Base-by-base conservation (phyloP, 768 basidiomycete species). In the Boletus speciosus region DNA sequence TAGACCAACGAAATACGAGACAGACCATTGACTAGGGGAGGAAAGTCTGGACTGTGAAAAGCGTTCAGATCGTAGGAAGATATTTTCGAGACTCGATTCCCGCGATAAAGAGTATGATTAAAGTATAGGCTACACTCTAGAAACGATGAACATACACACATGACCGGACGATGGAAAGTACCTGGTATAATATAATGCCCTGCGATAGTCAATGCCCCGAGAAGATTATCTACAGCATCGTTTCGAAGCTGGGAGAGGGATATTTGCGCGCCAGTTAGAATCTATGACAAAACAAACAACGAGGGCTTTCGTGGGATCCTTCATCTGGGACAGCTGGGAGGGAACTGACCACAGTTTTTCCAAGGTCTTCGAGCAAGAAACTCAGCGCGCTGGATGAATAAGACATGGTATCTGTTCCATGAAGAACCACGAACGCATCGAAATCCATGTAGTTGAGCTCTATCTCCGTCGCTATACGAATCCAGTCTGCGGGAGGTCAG, bases 141-240 rank as follows among this genome's bases (percentile, higher is more conserved):
- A 34, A 36, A 49, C 1, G 9, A 39, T 66, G 25, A 52, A 21
- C 35, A 38, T 40, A 34, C 4, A 32, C 6, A 31, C 39, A 11
- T 15, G 32, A 15, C 3, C 4, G n/a, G 45, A 44, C 9, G 21
- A 29, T 49, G 36, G 2, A 54, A 51, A 52, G 16, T 72, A 88
- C 91, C 93, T 66, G 95, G 94, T 49, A 98, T 93, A 56, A 89
- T 88, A 64, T 85, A 95, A 62, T 91, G 86, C 1, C 95, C 94
- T 15, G 94, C 93, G 48, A 96, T 86, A 15, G 87, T 84, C 34
- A 98, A 74, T 4, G 92, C 89, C 8, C 92, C 93, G 67, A 97
- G 83, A 10, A 97, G 74, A 67, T 97, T 98, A 61, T 96, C 95
- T 6, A 93, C 85, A 8, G 93, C 93, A 67, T 98, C 94, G 61